A percentile compares a stretch with the other conserved stretches of the same genome.
Conservation (phyloP, 495 filamentous ascomycete genomes). For the Penicillium lividum region DNA sequence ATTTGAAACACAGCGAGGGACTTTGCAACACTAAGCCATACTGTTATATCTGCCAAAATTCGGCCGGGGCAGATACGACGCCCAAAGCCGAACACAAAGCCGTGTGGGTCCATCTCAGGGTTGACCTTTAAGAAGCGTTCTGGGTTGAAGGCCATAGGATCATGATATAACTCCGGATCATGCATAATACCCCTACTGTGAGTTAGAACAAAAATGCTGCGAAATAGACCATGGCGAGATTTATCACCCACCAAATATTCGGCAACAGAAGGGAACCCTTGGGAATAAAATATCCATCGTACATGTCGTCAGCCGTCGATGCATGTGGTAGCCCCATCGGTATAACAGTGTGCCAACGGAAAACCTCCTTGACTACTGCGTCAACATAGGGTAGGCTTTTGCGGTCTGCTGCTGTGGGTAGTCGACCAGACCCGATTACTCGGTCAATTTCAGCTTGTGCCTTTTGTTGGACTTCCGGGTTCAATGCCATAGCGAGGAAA, state of each 20-base stretch:
- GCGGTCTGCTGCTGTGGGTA: slow-evolving; percentile 32
- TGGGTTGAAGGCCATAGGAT: slow-evolving; percentile 13
- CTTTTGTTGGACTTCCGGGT: slow-evolving; percentile 50
- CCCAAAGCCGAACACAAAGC: too few species aligned
- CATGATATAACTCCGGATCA: slow-evolving; percentile 31
- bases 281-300: slow-evolving; percentile 53
- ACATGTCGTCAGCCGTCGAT: slow-evolving; percentile 51
- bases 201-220: too few species aligned
- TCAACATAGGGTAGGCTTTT: slow-evolving; percentile 43
- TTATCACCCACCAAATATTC: slow-evolving; percentile 42
- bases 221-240: too few species aligned
- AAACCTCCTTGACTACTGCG: slow-evolving; percentile 43
- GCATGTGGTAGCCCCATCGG: slow-evolving; percentile 57
- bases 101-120: neutral
- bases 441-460: slow-evolving; percentile 61
- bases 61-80: too few species aligned
- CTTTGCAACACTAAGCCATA: too few species aligned
- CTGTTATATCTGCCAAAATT: too few species aligned
- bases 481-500: slow-evolving; percentile 49
- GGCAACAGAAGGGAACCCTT: slow-evolving; percentile 46
- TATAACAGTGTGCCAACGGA: slow-evolving; percentile 45
- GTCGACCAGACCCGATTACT: slow-evolving; percentile 40
- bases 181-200: slow-evolving; percentile 10
- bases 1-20: too few species aligned
- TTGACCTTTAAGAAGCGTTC: neutral